Evolutionary conservation across 208 protist species (phyloP), one percentile per base, ranked within the genome.

Genomic region (Leishmania martiniquensis): DNA sequence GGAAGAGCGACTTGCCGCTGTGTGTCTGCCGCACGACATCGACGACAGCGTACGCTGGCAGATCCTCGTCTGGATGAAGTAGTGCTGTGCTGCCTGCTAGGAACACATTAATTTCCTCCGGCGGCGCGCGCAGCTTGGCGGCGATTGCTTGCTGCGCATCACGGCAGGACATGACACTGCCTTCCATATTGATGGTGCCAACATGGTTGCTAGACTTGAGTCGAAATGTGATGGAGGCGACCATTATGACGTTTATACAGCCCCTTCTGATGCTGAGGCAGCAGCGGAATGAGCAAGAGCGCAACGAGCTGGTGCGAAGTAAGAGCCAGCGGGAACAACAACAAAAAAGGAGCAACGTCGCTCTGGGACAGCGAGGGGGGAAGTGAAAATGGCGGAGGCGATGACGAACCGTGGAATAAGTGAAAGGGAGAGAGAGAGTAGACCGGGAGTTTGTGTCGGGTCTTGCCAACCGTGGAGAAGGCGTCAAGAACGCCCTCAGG

Each of bases 81-180:
- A 90, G 89, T 20, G 85, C 87, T 13, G 85, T 86, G 79, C 80
- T 95, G 32, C 87, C 91, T 45, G 90, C 87, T 1, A 95, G 60
- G 72, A 95, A 97, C 1, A 97, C 84, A 51, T 89, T 82, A 34
- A 97, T 87, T 69, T 97, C 91, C 44, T 97, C 91, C 20, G 87
- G 79, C 45, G 87, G 89, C 4, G 87, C 86, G n/a, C 76, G 80
- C 4, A 97, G 81, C 75, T 95, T 91, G 37, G 65, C 82, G 4
- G 93, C 91, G 44, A 97, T 91, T 6, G 89, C 87, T 63, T 94
- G 90, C 81, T 91, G 89, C 45, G 91, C 83, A 10, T 93, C 89
- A 20, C 83, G 76, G 60, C 88, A 95, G 4, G 90, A 90, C 42
- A 92, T 92, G 20, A 97, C 83, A 20, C 79, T 87, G 29, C 89